These are phyloP conservation scores for Diaporthe vexans DNA, from an alignment of 2,329 filamentous ascomycete genomes.

Conservation along the genomic window DNA sequence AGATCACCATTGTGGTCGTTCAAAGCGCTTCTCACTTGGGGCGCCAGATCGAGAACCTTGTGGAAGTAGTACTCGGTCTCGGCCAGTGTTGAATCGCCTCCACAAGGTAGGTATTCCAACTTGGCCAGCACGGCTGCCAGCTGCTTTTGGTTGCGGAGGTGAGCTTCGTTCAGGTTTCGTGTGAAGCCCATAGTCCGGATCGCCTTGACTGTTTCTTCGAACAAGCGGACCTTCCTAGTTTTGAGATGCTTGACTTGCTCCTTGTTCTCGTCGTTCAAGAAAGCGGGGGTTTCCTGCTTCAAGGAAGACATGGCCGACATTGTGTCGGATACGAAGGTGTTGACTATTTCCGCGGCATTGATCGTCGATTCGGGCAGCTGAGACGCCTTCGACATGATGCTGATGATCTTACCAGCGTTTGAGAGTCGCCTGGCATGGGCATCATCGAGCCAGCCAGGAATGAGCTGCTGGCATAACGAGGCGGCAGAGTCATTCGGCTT, in stretches of 20 bases:
- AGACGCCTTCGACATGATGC: constrained; percentile 79
- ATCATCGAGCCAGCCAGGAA: constrained; percentile 55
- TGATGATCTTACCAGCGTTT: constrained; percentile 77
- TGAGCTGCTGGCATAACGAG: constrained; percentile 50
- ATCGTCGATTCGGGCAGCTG: constrained; percentile 65
- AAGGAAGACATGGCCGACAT: constrained; percentile 78
- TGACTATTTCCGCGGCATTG: constrained; percentile 71
- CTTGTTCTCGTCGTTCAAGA: constrained; percentile 90
- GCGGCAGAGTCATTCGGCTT: constrained; percentile 52
- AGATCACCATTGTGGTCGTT: constrained; percentile 88
- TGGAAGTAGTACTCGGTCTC: constrained; percentile 82
- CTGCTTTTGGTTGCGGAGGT: constrained; percentile 80
- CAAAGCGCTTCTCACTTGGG: constrained; percentile 74
- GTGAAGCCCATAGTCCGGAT: constrained; percentile 91
- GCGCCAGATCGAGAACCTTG: constrained; percentile 80
- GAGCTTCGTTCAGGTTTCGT: constrained; percentile 82
- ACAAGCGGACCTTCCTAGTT: constrained; percentile 88
- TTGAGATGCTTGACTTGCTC: constrained; percentile 89
- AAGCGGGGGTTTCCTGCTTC: constrained; percentile 84
- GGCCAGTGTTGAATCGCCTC: constrained; percentile 48
- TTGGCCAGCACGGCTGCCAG: constrained; percentile 77
- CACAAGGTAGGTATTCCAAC: constrained; percentile 58
- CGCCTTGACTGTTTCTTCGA: constrained; percentile 87
- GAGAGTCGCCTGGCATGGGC: constrained; percentile 73
- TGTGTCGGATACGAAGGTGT: constrained; percentile 78